These are phyloP conservation scores for Boletus rex-veris DNA, from an alignment of 768 basidiomycete genomes.

Conservation along the genomic window DNA sequence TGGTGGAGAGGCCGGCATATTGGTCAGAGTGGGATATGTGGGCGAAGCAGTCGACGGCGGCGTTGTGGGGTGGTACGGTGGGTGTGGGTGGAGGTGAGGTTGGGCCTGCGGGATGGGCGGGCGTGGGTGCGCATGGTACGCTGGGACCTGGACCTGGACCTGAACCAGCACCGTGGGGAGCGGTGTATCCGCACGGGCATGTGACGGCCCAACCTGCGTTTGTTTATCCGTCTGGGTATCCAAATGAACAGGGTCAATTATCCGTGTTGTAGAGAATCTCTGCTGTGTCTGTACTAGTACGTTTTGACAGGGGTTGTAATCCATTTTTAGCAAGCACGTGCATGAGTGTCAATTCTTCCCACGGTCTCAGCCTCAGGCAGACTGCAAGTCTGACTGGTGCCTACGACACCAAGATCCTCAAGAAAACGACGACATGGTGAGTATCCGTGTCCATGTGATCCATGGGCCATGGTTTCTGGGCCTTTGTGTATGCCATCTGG, in stretches of 20 bases:
- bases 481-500: neutral
- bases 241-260: neutral
- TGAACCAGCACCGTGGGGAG: conserved; percentile 2
- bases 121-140: neutral
- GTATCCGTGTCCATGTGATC: conserved; percentile 23
- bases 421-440: conserved; percentile 46
- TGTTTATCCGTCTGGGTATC: conserved; percentile 17
- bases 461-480: neutral
- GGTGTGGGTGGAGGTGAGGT: neutral
- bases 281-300: neutral
- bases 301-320: neutral
- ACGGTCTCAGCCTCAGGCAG: conserved; percentile 19
- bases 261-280: neutral
- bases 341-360: conserved; percentile 10
- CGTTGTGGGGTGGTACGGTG: conserved; percentile 1
- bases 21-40: conserved; percentile 24
- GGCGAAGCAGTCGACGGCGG: conserved; percentile 23
- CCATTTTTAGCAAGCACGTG: neutral
- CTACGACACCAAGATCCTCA: conserved; percentile 25
- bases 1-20: neutral
- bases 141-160: neutral
- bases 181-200: conserved; percentile 25
- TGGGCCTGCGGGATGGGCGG: neutral
- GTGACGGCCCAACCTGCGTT: conserved; percentile 12
- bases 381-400: neutral